These are phyloP conservation scores for Limnomonas spitsbergensis DNA, from an alignment of 139 green algal species.

Conservation along the genomic window DNA sequence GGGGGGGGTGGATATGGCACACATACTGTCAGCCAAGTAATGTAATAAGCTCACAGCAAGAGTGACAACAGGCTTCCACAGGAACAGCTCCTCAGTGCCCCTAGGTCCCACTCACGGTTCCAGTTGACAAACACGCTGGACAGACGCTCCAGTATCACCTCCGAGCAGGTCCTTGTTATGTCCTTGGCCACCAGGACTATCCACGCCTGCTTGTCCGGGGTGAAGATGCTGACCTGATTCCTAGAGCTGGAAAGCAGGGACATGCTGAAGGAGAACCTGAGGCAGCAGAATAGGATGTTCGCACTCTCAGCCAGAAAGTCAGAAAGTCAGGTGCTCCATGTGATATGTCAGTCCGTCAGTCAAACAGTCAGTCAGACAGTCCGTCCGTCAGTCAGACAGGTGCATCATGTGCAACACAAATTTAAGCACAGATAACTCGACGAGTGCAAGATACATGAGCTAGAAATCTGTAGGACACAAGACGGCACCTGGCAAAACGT, in stretches of 20 bases:
- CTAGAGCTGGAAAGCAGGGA: background rate
- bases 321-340: background rate
- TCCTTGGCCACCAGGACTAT: background rate
- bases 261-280: background rate
- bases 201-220: background rate
- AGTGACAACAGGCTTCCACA: too few species aligned
- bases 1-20: background rate
- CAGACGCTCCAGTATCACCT: background rate
- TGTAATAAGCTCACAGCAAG: too few species aligned
- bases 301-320: background rate
- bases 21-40: background rate
- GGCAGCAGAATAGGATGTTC: background rate
- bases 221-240: slow-evolving; percentile 1
- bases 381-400: background rate
- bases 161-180: background rate
- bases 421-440: too few species aligned
- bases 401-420: slow-evolving; percentile 1
- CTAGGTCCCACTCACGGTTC: background rate
- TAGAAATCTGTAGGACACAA: too few species aligned
- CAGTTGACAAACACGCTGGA: background rate
- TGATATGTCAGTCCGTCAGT: background rate
- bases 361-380: background rate
- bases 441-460: too few species aligned
- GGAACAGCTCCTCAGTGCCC: background rate
- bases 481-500: too few species aligned